Evolutionary conservation across 331 rosid genomes (phyloP).

Genomic region (Quercus tomentella): DNA sequence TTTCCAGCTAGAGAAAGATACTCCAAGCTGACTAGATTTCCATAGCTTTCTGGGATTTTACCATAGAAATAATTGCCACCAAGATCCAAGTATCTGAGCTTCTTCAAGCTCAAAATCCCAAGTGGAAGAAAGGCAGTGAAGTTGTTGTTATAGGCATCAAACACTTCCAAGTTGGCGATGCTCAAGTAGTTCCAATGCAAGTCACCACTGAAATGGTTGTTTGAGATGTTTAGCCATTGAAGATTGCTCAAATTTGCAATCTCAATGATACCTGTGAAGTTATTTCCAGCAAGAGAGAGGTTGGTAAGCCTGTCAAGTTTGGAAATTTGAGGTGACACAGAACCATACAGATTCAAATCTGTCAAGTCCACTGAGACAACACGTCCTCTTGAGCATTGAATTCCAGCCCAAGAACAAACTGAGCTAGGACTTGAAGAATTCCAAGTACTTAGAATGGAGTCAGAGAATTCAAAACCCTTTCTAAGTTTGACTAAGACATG

Average conservation of each 20-base stretch:
- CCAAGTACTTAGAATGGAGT: slow-evolving; percentile 53
- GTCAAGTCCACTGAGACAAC: slow-evolving; percentile 61
- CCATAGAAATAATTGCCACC: slow-evolving; percentile 79
- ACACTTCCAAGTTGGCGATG: slow-evolving; percentile 44
- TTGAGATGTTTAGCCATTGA: slow-evolving; percentile 67
- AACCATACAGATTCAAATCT: slow-evolving; percentile 53
- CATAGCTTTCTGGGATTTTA: slow-evolving; percentile 55
- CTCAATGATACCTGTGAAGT: slow-evolving; percentile 58
- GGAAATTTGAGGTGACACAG: slow-evolving; percentile 51
- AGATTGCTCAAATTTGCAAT: slow-evolving; percentile 47
- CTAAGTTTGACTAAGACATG: slow-evolving; percentile 54
- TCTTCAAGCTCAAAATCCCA: slow-evolving; percentile 41
- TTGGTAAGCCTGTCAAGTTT: slow-evolving; percentile 47
- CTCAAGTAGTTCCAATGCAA: slow-evolving; percentile 61
- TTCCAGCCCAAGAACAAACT: slow-evolving; percentile 67
- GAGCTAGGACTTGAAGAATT: slow-evolving; percentile 37
- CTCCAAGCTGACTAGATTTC: slow-evolving; percentile 42
- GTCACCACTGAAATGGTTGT: slow-evolving; percentile 57
- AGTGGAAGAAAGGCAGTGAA: slow-evolving; percentile 65
- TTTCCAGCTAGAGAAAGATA: slow-evolving; percentile 74
- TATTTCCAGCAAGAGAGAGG: slow-evolving; percentile 78
- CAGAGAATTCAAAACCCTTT: slow-evolving; percentile 55
- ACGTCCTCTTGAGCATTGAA: slow-evolving; percentile 53
- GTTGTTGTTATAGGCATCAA: slow-evolving; percentile 75
- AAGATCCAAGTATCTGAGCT: slow-evolving; percentile 59